Evolutionary conservation across 2,329 filamentous ascomycete species (phyloP).

Genomic region (Alternaria solani): DNA sequence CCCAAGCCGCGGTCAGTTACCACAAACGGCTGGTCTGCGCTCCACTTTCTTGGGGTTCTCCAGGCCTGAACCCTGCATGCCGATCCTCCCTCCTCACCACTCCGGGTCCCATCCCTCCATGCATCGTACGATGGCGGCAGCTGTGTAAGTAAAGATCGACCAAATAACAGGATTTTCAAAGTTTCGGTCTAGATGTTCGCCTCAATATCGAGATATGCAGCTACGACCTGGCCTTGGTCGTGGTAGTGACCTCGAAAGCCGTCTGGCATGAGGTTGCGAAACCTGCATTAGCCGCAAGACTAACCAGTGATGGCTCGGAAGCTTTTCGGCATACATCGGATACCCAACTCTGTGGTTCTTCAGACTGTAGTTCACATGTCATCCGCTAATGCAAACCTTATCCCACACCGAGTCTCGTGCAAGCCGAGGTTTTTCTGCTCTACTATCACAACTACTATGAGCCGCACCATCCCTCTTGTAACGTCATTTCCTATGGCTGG

Average conservation of each 20-base stretch:
- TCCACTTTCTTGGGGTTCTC: conserved; percentile 11
- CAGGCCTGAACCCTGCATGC: conserved; percentile 12
- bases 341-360: neutral
- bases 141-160: conserved; percentile 12
- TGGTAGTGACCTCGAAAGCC: neutral
- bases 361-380: conserved; percentile 1
- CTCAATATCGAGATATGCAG: neutral
- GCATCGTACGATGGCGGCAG: conserved; percentile 16
- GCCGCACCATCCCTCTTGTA: neutral
- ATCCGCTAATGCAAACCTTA: conserved; percentile 14
- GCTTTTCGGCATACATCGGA: conserved; percentile 9
- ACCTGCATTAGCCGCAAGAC: conserved; percentile 6
- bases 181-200: neutral
- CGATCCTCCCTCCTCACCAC: conserved; percentile 18
- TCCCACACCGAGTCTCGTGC: neutral
- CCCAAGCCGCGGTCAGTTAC: conserved; percentile 5
- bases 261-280: conserved; percentile 1
- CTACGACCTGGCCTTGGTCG: conserved; percentile 12
- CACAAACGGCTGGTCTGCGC: conserved; percentile 4
- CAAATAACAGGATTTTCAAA: conserved; percentile 7
- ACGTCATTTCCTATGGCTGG: neutral
- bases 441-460: conserved; percentile 4
- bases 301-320: conserved; percentile 8
- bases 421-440: conserved; percentile 3
- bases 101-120: conserved; percentile 19